Base-by-base conservation (phyloP, 2,329 filamentous ascomycete genomes). In the Beauveria caledonica region DNA sequence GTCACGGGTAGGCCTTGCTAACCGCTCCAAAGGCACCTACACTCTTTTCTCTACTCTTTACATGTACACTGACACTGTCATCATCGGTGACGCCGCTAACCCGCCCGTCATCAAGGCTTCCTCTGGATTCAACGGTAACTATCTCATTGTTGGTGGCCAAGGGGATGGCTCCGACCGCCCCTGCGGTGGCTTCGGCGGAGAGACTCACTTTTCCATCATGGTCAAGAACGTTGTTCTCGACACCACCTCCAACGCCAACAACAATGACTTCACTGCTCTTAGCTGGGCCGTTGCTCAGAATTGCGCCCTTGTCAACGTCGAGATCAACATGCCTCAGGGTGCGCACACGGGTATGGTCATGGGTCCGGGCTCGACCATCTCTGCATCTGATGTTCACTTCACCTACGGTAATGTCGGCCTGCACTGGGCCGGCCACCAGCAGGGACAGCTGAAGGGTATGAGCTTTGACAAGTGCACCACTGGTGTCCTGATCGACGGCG, bases 31-130 rank as follows among this genome's bases (percentile, higher is more conserved):
- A 65, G 64, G 63, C 29, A 64, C 61, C 19, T 65, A 64, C 27
- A 64, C 63, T 17, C 25, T 65, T 17, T 62, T 60, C 4, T 62
- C 53, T 19, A 63, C 64, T 15, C 58, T 64, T 2, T 62, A 44
- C 44, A 58, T 64, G 50, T 42, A 61, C 55, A 65, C 64, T 10
- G 64, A 94, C 76, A 93, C 90, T 4, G 89, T 94, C 72, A 83
- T 95, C 61, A 80, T 95, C 33, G 91, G 91, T 61, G 90, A 96
- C 74, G 86, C 87, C 49, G 69, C 82, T 66, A 78, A 81, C 64
- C 74, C 85, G 10, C 90, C 91, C 0, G 86, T 85, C 0, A 79
- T 95, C 70, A 88, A 90, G 74, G 88, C 86, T 5, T 73, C 82
- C 0, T 71, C 85, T 19, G 76, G 77, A 64, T 96, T 96, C 70